Evolutionary conservation across 768 basidiomycete species (phyloP), one percentile per base, ranked within the genome.

Genomic region (Exidia glandulosa): DNA sequence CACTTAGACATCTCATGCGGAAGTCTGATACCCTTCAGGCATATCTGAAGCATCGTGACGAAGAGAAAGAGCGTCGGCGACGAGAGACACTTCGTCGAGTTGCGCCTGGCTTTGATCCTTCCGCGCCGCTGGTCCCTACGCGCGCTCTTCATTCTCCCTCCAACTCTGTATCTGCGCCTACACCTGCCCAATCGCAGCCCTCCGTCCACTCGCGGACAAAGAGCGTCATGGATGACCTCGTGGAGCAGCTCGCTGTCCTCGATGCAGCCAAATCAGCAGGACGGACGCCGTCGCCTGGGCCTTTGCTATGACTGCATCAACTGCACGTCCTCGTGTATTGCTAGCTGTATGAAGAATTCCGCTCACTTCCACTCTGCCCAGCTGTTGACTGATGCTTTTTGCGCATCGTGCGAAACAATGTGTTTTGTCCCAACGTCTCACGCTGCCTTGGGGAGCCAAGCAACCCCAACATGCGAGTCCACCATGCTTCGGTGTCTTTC

Each of bases 51-150:
- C 12, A 23, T 23, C 81, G 90, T 29, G 83, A 87, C 47, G 86
- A 88, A n/a, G 90, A 90, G 63, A 90, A 87, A 63, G 85, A 88
- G 65, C 76, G 75, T 25, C 71, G 77, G 56, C 79, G 79, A 66
- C 77, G 81, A 32, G 89, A 89, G 29, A 87, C 86, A 6, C 74
- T 94, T 61, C 77, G 83, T 14, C 76, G 79, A 58, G 85, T 95
- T 50, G 92, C 92, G 0, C 92, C 93, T 0, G 92, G 93, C 1
- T 93, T 90, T 65, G 85, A 88, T 58, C 87, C 88, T 0, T 71
- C 77, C 45, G 80, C 76, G 0, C 75, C 84, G 29, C 77, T 90
- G 32, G 77, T 85, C 0, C 85, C 85, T 19, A 80, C 76, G 2
- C 76, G 74, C 59, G 63, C 72, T 30, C 66, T 23, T 14, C n/a